Evolutionary conservation across 371 early-diverging fungal genomes (phyloP).

Genomic region (Actinomortierella ambigua): DNA sequence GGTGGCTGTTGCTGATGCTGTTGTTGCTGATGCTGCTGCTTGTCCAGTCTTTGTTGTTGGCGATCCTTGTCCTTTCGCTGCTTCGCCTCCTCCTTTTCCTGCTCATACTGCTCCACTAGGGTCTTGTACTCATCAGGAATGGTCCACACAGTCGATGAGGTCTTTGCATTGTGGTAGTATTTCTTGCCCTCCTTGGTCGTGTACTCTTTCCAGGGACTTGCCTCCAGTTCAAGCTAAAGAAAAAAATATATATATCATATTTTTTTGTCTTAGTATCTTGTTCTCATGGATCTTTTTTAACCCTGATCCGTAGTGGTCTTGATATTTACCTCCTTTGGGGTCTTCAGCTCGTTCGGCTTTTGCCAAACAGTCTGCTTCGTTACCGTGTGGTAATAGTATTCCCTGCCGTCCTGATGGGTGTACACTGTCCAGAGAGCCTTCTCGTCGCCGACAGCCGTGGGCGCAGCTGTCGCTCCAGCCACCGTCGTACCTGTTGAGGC

Average conservation of each 20-base stretch:
- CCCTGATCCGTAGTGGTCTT: too few species aligned
- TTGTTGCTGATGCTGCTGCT: neutral
- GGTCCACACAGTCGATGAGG: slow-evolving; percentile 88
- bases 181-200: slow-evolving; percentile 81
- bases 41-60: neutral
- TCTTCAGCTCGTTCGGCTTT: slow-evolving; percentile 91
- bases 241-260: neutral
- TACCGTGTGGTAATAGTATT: slow-evolving; percentile 83
- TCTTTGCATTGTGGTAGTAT: slow-evolving; percentile 86
- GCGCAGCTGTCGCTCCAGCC: too few species aligned
- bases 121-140: slow-evolving; percentile 81
- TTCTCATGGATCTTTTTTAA: too few species aligned
- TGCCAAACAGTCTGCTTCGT: slow-evolving; percentile 92
- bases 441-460: neutral
- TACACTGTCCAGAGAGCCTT: slow-evolving; percentile 75
- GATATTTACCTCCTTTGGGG: slow-evolving; percentile 72
- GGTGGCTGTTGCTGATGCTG: slow-evolving; percentile 5
- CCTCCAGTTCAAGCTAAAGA: slow-evolving; percentile 62
- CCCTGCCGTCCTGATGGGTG: slow-evolving; percentile 78
- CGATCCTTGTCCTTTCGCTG: slow-evolving; percentile 37
- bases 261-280: neutral
- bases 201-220: slow-evolving; percentile 88
- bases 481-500: too few species aligned
- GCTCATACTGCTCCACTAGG: slow-evolving; percentile 41
- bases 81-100: slow-evolving; percentile 37